These are phyloP conservation scores for Scortechinia acanthostroma DNA, from an alignment of 2,329 filamentous ascomycete genomes.

Conservation along the genomic window DNA sequence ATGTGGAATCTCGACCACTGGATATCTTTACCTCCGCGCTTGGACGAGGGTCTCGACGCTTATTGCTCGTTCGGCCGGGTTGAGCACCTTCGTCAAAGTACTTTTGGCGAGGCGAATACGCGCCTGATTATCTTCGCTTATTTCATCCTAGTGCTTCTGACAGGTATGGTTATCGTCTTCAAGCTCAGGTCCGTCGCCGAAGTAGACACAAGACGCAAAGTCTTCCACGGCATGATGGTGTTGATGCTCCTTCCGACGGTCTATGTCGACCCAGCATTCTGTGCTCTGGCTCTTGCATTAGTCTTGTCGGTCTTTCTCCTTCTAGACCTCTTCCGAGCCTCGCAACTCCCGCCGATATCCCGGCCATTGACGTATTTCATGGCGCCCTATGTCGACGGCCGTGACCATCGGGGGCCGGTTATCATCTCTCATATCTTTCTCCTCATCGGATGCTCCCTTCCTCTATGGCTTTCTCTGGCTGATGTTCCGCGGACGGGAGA, in stretches of 20 bases:
- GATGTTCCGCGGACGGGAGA: constrained; percentile 50
- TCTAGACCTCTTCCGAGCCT: constrained; percentile 81
- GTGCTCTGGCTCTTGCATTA: constrained; percentile 71
- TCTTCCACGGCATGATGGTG: constrained; percentile 98
- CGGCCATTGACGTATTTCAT: constrained; percentile 80
- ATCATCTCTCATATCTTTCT: constrained; percentile 95
- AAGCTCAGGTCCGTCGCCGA: constrained; percentile 71
- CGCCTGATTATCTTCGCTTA: constrained; percentile 73
- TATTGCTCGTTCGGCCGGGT: constrained; percentile 48
- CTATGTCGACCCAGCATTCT: constrained; percentile 79
- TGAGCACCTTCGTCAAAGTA: constrained; percentile 53
- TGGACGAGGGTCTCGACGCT: constrained; percentile 11
- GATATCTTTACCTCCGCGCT: constrained; percentile 61
- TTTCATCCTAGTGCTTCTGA: constrained; percentile 61
- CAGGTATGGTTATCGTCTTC: constrained; percentile 71
- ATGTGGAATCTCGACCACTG: constrained; percentile 64
- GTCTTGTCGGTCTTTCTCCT: constrained; percentile 80
- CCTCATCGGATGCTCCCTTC: constrained; percentile 88
- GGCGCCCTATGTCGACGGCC: constrained; percentile 86
- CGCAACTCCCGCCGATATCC: constrained; percentile 82
- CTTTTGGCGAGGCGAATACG: constrained; percentile 71
- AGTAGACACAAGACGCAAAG: constrained; percentile 90
- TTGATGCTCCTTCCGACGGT: constrained; percentile 84
- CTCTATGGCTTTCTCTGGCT: constrained; percentile 81
- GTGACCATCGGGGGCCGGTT: constrained; percentile 86